These are phyloP conservation scores for Piper betle DNA, from an alignment of 164 flowering plant genomes.

Conservation along the genomic window DNA sequence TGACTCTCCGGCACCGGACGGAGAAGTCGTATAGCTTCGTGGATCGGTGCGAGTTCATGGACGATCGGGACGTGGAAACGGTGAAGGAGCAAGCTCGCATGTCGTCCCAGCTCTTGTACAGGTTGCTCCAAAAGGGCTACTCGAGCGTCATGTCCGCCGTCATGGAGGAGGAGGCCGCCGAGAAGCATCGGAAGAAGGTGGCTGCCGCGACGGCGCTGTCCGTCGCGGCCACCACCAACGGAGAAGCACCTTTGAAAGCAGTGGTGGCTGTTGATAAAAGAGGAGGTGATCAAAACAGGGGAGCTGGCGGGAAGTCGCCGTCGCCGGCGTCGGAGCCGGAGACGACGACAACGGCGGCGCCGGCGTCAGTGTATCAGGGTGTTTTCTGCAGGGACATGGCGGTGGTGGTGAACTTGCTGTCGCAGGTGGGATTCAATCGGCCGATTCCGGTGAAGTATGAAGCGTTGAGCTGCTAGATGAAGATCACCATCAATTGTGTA, in stretches of 20 bases:
- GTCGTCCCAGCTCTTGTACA: slow-evolving; percentile 66
- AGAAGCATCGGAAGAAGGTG: slow-evolving; percentile 44
- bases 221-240: slow-evolving; percentile 12
- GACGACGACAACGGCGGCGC: slow-evolving; percentile 3
- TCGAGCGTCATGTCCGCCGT: slow-evolving; percentile 41
- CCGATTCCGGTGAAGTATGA: slow-evolving; percentile 72
- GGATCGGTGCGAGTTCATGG: slow-evolving; percentile 68
- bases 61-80: slow-evolving; percentile 56
- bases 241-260: neutral
- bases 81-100: slow-evolving; percentile 64
- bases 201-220: slow-evolving; percentile 25
- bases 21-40: slow-evolving; percentile 51
- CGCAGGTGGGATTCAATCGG: slow-evolving; percentile 59
- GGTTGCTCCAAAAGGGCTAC: slow-evolving; percentile 80
- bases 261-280: neutral
- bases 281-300: slow-evolving; percentile 1
- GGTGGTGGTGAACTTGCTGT: slow-evolving; percentile 56
- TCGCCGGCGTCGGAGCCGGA: neutral
- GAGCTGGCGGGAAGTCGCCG: slow-evolving; percentile 5
- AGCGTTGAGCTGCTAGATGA: slow-evolving; percentile 63
- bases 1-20: slow-evolving; percentile 63
- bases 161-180: slow-evolving; percentile 65
- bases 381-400: slow-evolving; percentile 85
- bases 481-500: slow-evolving; percentile 2
- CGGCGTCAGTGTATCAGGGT: slow-evolving; percentile 55